Base-by-base conservation (phyloP, 1,284 basidiomycete genomes). In the Filobasidium uniguttulatum region DNA sequence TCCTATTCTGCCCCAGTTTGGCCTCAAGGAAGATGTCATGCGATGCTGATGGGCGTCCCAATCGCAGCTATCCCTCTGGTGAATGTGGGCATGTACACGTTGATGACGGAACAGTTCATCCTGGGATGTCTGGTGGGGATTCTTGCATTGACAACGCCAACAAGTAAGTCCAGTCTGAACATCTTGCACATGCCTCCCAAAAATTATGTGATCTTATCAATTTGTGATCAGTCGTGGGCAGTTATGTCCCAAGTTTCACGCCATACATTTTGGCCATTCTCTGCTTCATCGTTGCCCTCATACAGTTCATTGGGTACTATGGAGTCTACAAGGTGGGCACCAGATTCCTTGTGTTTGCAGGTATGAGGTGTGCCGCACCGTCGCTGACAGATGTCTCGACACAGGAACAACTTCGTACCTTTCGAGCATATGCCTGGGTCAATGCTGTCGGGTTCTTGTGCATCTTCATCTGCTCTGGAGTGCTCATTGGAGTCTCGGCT, bases 51-150 rank as follows among this genome's bases (percentile, higher is more conserved):
- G 5, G 10, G 3, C 4, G 23, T 12, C n/a, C 37, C 20, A n/a
- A n/a, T 4, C 31, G 38, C 47, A 71, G 87, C 87, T 45, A 82
- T 91, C 56, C 87, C 87, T 4, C 70, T 86, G 46, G 74, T 87
- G 55, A 91, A 93, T 69, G 75, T 80, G 53, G 89, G 89, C 30
- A 84, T 91, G 49, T 91, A 91, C 60, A 67, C 77, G n/a, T 76
- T 83, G 34, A 67, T 93, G 44, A 63, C 72, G 0, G 85, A 90
- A 63, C 87, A 91, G 68, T 73, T 84, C 43, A 71, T 77, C 19
- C 65, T 84, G 7, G 79, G 77, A 3, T 62, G 87, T 53, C 59
- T 83, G n/a, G 77, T 81, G 3, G 89, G 82, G 15, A 80, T 83
- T 4, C 73, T 91, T 25, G 77, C 83, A 6, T 64, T 94, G 19